These are phyloP conservation scores for Suhomyces canberraensis DNA, from an alignment of 805 yeast species.

Conservation along the genomic window DNA sequence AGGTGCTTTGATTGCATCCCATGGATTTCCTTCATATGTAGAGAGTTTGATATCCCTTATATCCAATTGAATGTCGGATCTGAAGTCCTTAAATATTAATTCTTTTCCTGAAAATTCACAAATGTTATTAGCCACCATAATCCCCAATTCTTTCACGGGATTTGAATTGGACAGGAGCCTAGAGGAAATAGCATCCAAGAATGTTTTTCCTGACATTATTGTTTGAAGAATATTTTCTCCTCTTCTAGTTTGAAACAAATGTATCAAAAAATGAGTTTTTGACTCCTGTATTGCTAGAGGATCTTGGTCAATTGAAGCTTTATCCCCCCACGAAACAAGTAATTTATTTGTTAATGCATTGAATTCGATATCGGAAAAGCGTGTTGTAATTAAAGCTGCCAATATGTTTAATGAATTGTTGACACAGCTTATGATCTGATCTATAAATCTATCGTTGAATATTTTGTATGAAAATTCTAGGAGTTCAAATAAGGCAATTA, in stretches of 20 bases:
- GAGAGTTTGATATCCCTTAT: neutral
- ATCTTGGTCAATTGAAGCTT: slow-evolving; percentile 32
- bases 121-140: slow-evolving; percentile 53
- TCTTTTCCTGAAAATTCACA: slow-evolving; percentile 30
- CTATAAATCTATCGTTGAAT: slow-evolving; percentile 20
- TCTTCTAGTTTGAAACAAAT: slow-evolving; percentile 25
- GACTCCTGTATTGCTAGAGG: slow-evolving; percentile 44
- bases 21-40: neutral
- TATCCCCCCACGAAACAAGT: slow-evolving; percentile 27
- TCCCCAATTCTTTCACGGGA: slow-evolving; percentile 49
- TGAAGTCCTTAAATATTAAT: slow-evolving; percentile 23
- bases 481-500: neutral
- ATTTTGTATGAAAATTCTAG: slow-evolving; percentile 12
- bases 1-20: slow-evolving; percentile 7
- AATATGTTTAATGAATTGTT: slow-evolving; percentile 15
- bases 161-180: slow-evolving; percentile 50
- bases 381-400: slow-evolving; percentile 12
- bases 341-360: slow-evolving; percentile 7
- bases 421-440: slow-evolving; percentile 13
- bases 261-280: slow-evolving; percentile 46
- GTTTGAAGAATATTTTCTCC: slow-evolving; percentile 16
- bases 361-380: slow-evolving; percentile 1
- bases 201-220: slow-evolving; percentile 35
- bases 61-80: neutral
- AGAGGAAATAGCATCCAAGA: slow-evolving; percentile 51